phyloP scores from a whole-genome alignment of 2,329 filamentous ascomycete species.

The Paraconiothyrium brasiliense region DNA sequence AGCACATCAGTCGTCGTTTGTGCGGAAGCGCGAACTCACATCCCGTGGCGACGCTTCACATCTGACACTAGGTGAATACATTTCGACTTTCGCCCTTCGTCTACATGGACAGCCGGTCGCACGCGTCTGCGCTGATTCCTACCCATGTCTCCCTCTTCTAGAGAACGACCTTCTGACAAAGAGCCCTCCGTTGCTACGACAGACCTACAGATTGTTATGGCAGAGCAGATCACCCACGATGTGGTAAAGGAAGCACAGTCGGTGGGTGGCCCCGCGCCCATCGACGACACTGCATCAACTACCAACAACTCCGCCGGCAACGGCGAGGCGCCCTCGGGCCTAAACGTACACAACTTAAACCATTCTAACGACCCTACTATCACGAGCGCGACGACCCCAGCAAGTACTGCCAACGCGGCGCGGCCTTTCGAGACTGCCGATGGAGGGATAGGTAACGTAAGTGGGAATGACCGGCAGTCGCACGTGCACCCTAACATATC shows the following conservation, averaged over 20 bases:
- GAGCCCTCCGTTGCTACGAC: slow-evolving; percentile 38
- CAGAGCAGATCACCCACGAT: slow-evolving; percentile 75
- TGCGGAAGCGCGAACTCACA: slow-evolving; percentile 52
- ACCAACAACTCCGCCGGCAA: slow-evolving; percentile 64
- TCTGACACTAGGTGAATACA: slow-evolving; percentile 53
- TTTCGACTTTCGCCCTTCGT: slow-evolving; percentile 35
- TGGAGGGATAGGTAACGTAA: slow-evolving; percentile 33
- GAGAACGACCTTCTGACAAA: slow-evolving; percentile 47
- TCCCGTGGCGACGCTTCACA: slow-evolving; percentile 50
- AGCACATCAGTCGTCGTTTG: slow-evolving; percentile 46
- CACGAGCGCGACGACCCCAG: slow-evolving; percentile 35
- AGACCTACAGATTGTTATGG: slow-evolving; percentile 73
- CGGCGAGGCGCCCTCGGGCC: slow-evolving; percentile 53
- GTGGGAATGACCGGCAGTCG: slow-evolving; percentile 19
- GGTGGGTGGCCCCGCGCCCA: slow-evolving; percentile 70
- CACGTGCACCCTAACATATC: slow-evolving; percentile 26
- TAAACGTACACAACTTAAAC: slow-evolving; percentile 42
- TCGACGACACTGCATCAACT: slow-evolving; percentile 72
- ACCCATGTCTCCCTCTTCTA: slow-evolving; percentile 23
- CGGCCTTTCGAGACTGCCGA: slow-evolving; percentile 28
- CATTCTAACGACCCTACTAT: slow-evolving; percentile 51
- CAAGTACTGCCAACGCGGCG: slow-evolving; percentile 27
- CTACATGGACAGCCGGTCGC: slow-evolving; percentile 33
- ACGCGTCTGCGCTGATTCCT: slow-evolving; percentile 21
- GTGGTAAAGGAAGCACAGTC: slow-evolving; percentile 76